phyloP scores from a whole-genome alignment of 805 yeast species.

The Saturnispora halmiae region DNA sequence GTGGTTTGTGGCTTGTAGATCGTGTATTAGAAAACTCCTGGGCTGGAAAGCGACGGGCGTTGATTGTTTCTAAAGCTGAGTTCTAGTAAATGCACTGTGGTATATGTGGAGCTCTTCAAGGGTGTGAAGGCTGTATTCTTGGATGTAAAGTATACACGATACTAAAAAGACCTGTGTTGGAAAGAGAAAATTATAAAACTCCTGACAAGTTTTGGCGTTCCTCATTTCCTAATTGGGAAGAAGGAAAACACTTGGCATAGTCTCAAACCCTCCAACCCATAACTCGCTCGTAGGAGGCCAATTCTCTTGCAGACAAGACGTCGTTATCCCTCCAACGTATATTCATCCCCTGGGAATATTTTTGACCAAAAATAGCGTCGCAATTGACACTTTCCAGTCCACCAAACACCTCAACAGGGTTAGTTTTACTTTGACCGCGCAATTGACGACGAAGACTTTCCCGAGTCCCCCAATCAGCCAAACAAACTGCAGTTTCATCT shows the following conservation, averaged over 20 bases:
- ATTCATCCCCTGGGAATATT: slow-evolving; percentile 19
- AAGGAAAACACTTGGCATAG: slow-evolving; percentile 17
- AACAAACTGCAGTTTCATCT: slow-evolving; percentile 12
- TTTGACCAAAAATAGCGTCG: slow-evolving; percentile 19
- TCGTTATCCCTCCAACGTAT: slow-evolving; percentile 22
- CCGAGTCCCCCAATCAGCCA: slow-evolving; percentile 23
- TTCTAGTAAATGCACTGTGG: too few species aligned
- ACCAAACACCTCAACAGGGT: slow-evolving; percentile 25
- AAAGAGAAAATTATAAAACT: background rate
- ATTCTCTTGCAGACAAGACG: slow-evolving; percentile 18
- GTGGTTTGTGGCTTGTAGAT: too few species aligned
- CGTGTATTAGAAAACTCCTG: too few species aligned
- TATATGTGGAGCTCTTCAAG: too few species aligned
- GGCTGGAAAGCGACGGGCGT: too few species aligned
- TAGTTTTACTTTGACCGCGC: slow-evolving; percentile 16
- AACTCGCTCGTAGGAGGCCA: slow-evolving; percentile 21
- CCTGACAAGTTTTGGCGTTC: slow-evolving; percentile 14
- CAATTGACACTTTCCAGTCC: slow-evolving; percentile 17
- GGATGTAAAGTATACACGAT: background rate
- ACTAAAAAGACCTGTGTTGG: background rate
- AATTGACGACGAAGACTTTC: slow-evolving; percentile 15
- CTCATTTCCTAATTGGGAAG: slow-evolving; percentile 18
- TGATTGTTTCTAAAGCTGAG: too few species aligned
- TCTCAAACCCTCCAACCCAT: slow-evolving; percentile 20
- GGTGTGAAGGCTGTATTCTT: too few species aligned